These are phyloP conservation scores for Zymoseptoria brevis DNA, from an alignment of 2,329 filamentous ascomycete species.

Conservation along the genomic window DNA sequence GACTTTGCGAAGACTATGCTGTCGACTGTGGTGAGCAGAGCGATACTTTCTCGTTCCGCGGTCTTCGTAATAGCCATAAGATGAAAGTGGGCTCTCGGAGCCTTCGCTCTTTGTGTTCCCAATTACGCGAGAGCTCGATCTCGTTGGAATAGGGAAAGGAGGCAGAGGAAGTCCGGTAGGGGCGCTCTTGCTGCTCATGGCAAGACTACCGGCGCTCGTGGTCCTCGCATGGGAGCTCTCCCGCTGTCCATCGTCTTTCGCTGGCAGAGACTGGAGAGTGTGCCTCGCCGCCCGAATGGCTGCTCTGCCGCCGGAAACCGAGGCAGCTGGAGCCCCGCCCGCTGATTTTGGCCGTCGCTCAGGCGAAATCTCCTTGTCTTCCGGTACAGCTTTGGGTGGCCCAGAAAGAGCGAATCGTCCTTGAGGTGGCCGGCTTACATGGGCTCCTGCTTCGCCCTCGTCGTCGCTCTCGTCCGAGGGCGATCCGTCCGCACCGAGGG, in stretches of 20 bases:
- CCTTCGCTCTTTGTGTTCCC: constrained; percentile 66
- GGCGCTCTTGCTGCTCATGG: constrained; percentile 29
- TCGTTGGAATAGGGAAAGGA: constrained; percentile 84
- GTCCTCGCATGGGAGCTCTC: constrained; percentile 47
- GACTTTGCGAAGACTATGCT: constrained; percentile 62
- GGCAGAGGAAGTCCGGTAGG: constrained; percentile 41
- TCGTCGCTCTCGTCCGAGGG: constrained; percentile 23
- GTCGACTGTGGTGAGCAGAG: constrained; percentile 12
- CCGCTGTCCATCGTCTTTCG: constrained; percentile 8
- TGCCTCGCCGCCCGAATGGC: constrained; percentile 12
- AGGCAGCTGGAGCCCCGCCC: constrained; percentile 27
- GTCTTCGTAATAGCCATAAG: constrained; percentile 30
- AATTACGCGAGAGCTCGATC: constrained; percentile 76
- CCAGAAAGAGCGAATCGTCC: constrained; percentile 25
- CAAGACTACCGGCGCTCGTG: constrained; percentile 53
- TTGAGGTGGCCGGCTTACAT: constrained; percentile 19
- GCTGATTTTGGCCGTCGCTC: constrained; percentile 26
- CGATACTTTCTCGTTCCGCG: constrained; percentile 14
- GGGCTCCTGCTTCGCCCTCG: constrained; percentile 17
- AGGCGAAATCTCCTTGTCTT: constrained; percentile 30
- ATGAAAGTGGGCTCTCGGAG: constrained; percentile 63
- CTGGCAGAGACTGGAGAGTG: constrained; percentile 16
- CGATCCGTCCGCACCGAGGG: constrained; percentile 20
- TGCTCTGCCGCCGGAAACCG: constrained; percentile 25
- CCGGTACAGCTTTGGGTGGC: constrained; percentile 28